Evolutionary conservation across 352 stramenopile species (phyloP).

Genomic region (Pythium apleroticum): DNA sequence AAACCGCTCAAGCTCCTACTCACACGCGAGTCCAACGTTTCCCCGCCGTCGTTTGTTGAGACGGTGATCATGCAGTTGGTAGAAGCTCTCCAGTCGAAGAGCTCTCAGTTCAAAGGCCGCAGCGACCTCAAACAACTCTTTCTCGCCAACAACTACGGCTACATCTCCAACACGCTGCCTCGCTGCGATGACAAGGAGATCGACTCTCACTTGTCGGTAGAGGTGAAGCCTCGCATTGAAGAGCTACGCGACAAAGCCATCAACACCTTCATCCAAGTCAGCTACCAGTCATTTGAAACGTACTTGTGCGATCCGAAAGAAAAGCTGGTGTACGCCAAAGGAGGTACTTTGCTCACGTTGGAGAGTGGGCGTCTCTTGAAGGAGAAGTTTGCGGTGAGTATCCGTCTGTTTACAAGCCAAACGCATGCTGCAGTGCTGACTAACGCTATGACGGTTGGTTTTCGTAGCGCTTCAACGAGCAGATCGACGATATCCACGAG

Average conservation of each 20-base stretch:
- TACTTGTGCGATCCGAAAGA: conserved; percentile 78
- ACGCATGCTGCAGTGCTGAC: not conserved
- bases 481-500: conserved; percentile 67
- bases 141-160: conserved; percentile 93
- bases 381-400: conserved; percentile 85
- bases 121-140: conserved; percentile 83
- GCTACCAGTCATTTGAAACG: conserved; percentile 60
- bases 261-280: conserved; percentile 81
- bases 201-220: conserved; percentile 48
- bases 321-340: conserved; percentile 87
- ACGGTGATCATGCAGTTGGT: conserved; percentile 71
- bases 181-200: conserved; percentile 55
- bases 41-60: conserved; percentile 52
- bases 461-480: conserved; percentile 70
- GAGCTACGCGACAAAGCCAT: conserved; percentile 86
- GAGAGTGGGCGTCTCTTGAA: conserved; percentile 92
- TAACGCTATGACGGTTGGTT: not conserved
- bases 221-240: conserved; percentile 82
- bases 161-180: conserved; percentile 80
- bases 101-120: conserved; percentile 50
- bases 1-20: conserved; percentile 62
- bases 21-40: conserved; percentile 50
- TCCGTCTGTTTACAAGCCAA: not conserved
- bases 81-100: conserved; percentile 55
- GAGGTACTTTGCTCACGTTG: conserved; percentile 79